Evolutionary conservation across 768 basidiomycete species (phyloP).

Genomic region (Agaricus subrufescens): DNA sequence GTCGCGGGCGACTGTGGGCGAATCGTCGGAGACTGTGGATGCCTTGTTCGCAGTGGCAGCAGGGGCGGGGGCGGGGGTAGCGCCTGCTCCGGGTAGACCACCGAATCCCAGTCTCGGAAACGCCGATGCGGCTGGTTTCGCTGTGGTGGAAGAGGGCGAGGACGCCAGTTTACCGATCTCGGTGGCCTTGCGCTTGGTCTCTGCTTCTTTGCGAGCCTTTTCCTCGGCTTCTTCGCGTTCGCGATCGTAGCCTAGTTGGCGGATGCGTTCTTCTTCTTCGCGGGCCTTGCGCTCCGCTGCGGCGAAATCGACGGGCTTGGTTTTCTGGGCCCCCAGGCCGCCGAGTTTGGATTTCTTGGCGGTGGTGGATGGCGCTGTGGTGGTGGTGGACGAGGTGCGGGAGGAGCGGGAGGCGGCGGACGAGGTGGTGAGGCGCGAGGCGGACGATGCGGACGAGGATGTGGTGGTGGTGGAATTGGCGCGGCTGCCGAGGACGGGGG

Average conservation of each 20-base stretch:
- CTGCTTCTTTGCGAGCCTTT: constrained; percentile 59
- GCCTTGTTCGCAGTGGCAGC: constrained; percentile 27
- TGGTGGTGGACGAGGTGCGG: constrained; percentile 29
- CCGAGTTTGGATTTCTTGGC: constrained; percentile 61
- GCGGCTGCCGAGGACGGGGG: constrained; percentile 53
- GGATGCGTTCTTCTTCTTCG: constrained; percentile 90
- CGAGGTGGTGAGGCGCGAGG: constrained; percentile 52
- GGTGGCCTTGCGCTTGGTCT: constrained; percentile 35
- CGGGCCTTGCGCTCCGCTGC: constrained; percentile 87
- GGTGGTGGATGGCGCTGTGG: constrained; percentile 24
- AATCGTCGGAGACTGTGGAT: constrained; percentile 41
- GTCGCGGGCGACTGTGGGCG: constrained; percentile 78
- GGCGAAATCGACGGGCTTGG: constrained; percentile 86
- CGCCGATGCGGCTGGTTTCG: constrained; percentile 26
- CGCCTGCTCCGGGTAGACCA: constrained; percentile 61
- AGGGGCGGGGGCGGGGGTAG: constrained; percentile 43
- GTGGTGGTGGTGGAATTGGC: constrained; percentile 31
- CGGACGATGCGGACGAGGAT: constrained; percentile 58
- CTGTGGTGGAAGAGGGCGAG: constrained; percentile 14
- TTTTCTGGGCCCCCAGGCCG: constrained; percentile 86
- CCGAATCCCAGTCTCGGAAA: constrained; percentile 84
- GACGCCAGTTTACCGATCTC: constrained; percentile 31
- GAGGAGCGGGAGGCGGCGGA: constrained; percentile 54
- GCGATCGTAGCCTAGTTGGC: constrained; percentile 88
- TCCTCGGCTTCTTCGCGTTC: constrained; percentile 82